phyloP scores from a whole-genome alignment of 2,329 filamentous ascomycete species.

The Colletotrichum sp. region DNA sequence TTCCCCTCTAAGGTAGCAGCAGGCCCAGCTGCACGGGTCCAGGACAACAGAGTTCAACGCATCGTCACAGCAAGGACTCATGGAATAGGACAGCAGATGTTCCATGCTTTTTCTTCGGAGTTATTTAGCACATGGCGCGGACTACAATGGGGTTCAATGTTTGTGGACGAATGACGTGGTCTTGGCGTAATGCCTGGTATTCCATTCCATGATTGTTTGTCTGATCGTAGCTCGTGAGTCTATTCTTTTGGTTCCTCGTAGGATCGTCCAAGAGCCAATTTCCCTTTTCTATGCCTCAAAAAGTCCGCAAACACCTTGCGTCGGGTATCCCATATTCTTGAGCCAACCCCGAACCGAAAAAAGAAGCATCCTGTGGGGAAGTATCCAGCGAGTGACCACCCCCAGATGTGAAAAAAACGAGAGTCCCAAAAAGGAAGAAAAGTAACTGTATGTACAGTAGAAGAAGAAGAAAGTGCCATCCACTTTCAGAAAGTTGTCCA shows the following conservation, averaged over 20 bases:
- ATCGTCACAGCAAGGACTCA: neutral
- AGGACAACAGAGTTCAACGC: neutral
- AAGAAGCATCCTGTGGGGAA: conserved; percentile 18
- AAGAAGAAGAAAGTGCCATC: conserved; percentile 23
- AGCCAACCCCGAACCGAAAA: conserved; percentile 13
- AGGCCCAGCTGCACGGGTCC: neutral
- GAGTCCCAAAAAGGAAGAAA: conserved; percentile 19
- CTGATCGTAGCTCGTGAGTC: conserved; percentile 27
- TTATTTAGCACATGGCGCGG: neutral
- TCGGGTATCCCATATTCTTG: conserved; percentile 15
- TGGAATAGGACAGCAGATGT: neutral
- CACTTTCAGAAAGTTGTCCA: neutral
- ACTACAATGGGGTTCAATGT: neutral
- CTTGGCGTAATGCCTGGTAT: conserved; percentile 10
- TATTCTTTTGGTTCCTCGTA: conserved; percentile 22
- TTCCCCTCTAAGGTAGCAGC: neutral
- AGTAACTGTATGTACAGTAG: conserved; percentile 39
- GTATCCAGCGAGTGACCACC: conserved; percentile 21
- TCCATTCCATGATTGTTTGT: conserved; percentile 12
- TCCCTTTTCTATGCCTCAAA: conserved; percentile 17
- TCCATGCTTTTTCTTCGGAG: neutral
- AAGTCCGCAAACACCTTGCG: conserved; percentile 19
- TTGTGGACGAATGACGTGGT: neutral
- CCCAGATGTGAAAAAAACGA: conserved; percentile 22
- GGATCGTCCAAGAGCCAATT: conserved; percentile 16